phyloP scores from a whole-genome alignment of 1,284 basidiomycete genomes.

The Ceratorhiza oryzae-sativae region DNA sequence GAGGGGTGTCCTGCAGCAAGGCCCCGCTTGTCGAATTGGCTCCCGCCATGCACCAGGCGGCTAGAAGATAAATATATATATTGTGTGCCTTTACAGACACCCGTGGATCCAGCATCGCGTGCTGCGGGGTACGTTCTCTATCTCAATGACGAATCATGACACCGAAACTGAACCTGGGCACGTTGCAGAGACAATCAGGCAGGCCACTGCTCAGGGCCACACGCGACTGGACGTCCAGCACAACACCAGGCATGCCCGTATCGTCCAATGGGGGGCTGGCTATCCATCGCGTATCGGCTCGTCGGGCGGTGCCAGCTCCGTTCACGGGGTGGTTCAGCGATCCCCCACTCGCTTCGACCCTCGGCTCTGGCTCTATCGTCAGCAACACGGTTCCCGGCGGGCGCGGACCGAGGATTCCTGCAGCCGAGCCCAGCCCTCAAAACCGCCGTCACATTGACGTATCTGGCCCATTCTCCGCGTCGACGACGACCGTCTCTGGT shows the following conservation, averaged over 20 bases:
- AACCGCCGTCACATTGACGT: constrained; percentile 15
- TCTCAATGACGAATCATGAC: constrained; percentile 19
- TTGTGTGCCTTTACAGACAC: background rate
- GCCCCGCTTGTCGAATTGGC: no score
- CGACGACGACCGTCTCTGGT: background rate
- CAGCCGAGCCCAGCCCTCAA: constrained; percentile 15
- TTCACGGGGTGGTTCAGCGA: background rate
- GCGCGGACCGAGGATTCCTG: background rate
- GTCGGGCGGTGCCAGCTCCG: constrained; percentile 37
- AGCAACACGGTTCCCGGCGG: constrained; percentile 7
- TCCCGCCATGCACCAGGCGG: no score
- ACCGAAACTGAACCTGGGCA: constrained; percentile 19
- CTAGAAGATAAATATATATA: no score
- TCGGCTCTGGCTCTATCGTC: background rate
- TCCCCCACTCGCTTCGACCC: constrained; percentile 26
- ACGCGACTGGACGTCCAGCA: background rate
- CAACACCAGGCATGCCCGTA: constrained; percentile 18
- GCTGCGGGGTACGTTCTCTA: constrained; percentile 17
- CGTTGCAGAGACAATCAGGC: background rate
- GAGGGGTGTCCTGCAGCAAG: no score
- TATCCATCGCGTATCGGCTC: background rate
- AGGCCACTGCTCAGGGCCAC: background rate
- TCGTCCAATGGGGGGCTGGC: constrained; percentile 17
- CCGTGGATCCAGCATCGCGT: background rate
- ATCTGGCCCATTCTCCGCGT: background rate